Conservation (phyloP, 1,284 basidiomycete genomes). For the Chiua sp. region DNA sequence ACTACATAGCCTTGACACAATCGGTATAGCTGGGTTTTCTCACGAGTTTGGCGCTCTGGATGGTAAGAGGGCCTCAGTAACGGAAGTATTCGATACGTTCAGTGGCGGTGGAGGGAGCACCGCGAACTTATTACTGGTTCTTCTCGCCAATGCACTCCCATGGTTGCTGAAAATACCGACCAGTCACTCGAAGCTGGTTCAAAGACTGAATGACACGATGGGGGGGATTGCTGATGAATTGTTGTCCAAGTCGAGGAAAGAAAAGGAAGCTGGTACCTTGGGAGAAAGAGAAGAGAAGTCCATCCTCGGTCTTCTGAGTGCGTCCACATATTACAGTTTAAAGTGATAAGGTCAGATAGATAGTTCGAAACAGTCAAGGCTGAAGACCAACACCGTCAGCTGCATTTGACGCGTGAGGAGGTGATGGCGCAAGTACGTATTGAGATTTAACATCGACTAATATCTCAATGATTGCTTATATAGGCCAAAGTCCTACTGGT, state of each 20-base stretch:
- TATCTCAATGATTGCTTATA: background rate
- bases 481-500: constrained; percentile 36
- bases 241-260: constrained; percentile 48
- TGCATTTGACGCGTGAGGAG: constrained; percentile 25
- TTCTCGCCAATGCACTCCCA: constrained; percentile 51
- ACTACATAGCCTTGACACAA: constrained; percentile 53
- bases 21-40: constrained; percentile 66
- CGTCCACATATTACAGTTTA: background rate
- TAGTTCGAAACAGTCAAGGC: constrained; percentile 19
- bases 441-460: background rate
- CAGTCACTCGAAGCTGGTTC: constrained; percentile 39
- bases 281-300: constrained; percentile 45
- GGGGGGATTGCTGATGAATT: constrained; percentile 52
- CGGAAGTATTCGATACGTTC: constrained; percentile 52
- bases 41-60: constrained; percentile 61
- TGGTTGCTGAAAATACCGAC: constrained; percentile 50
- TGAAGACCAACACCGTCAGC: constrained; percentile 10
- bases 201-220: constrained; percentile 46
- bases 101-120: background rate
- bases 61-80: constrained; percentile 50
- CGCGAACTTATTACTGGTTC: constrained; percentile 39
- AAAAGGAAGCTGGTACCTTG: constrained; percentile 38
- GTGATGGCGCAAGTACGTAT: constrained; percentile 23
- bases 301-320: constrained; percentile 45
- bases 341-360: background rate